Evolutionary conservation across 192 early-diverging fungal genomes (phyloP), one percentile per base, ranked within the genome.

Genomic region (Backusella parvicylindrica): DNA sequence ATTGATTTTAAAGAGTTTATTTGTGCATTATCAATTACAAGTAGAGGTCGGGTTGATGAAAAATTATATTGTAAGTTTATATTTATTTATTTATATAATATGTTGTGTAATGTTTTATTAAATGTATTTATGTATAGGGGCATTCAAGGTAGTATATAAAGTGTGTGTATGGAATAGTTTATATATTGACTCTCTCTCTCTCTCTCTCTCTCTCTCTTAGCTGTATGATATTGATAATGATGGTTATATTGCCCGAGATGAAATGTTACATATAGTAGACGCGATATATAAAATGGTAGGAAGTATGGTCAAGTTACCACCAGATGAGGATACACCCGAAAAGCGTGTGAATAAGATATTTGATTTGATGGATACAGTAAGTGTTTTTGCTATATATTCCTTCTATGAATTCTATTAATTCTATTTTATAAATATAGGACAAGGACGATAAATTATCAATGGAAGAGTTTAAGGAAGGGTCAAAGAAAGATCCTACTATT

Each of bases 261-360:
- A 98, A 84, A 96, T 98, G 96, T 74, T 94, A 38, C 83, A 83
- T 70, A 94, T 98, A 64, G 95, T 97, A n/a, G 93, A 95, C 70
- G 94, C 96, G 11, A 96, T 98, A 68, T 98, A 97, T 83, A 92
- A 92, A 71, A 96, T 96, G 93, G 94, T 98, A 0, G 95, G 95
- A 6, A 92, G 88, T 78, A 96, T 94, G 92, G 91, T 95, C 41
- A 93, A 95, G 75, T 82, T 97, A 72, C 94, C 95, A 38, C 84
- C 88, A 40, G 96, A 98, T 82, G 96, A 98, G 78, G 93, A 94
- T 75, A 96, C 95, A 26, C 93, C 95, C 3, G 90, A 95, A 72
- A 94, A 95, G 79, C 88, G 95, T 16, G 96, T 97, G 11, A 86
- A 92, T 40, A 98, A 98, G 85, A 92, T 98, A 60, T 96, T 97